phyloP scores from a whole-genome alignment of 345 rosid genomes.

The Durio zibethinus region DNA sequence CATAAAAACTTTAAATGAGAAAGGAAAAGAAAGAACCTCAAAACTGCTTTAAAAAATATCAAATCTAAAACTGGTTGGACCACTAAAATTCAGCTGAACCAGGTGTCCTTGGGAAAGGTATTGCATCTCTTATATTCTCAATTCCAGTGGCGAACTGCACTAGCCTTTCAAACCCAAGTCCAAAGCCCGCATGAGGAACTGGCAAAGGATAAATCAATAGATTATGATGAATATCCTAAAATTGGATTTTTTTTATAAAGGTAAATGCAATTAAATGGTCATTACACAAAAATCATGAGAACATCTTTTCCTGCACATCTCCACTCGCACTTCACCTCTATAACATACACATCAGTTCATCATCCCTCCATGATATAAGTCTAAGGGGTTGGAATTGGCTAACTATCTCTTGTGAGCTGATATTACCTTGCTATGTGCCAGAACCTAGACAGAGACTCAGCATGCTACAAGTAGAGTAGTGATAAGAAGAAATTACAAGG shows the following conservation, averaged over 20 bases:
- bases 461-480: no score
- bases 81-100: constrained; percentile 80
- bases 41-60: background rate
- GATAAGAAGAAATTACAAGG: no score
- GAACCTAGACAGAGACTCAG: background rate
- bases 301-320: background rate
- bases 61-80: background rate
- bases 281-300: background rate
- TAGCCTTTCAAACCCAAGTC: constrained; percentile 92
- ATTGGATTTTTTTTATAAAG: background rate
- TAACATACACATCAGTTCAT: background rate
- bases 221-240: background rate
- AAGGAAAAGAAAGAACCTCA: background rate
- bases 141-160: constrained; percentile 95
- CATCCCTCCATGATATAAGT: background rate
- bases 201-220: constrained; percentile 11
- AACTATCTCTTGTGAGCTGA: background rate
- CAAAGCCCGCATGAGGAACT: constrained; percentile 99
- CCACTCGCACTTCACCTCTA: background rate
- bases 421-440: background rate
- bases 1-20: background rate
- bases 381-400: background rate
- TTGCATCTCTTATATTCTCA: constrained; percentile 87
- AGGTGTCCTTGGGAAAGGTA: constrained; percentile 92
- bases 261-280: background rate